A percentile compares a stretch with the other conserved stretches of the same genome.
phyloP scores from a whole-genome alignment of 2,329 filamentous ascomycete species.

The Epichloe typhina region DNA sequence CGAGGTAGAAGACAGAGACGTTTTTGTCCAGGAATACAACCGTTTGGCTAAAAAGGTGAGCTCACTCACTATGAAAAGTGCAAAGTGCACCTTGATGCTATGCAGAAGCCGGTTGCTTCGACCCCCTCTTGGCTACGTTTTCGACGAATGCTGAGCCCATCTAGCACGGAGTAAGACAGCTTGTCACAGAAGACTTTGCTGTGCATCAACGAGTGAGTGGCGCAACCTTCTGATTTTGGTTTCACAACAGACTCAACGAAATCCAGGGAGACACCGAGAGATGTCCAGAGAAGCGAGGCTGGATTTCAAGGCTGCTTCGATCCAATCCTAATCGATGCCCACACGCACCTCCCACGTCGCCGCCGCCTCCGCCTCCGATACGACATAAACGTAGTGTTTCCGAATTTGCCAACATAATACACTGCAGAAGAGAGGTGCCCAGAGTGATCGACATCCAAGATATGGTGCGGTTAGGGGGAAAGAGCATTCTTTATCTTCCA shows the following conservation, averaged over 20 bases:
- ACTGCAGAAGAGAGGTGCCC: slow-evolving; percentile 29
- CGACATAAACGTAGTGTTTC: slow-evolving; percentile 40
- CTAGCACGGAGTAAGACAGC: slow-evolving; percentile 39
- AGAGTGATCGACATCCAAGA: slow-evolving; percentile 40
- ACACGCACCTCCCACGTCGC: slow-evolving; percentile 2
- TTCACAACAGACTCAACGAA: not conserved
- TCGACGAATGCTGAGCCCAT: not conserved
- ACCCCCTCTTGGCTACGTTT: not conserved
- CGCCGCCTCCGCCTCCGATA: slow-evolving; percentile 7
- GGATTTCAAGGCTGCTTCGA: slow-evolving; percentile 25
- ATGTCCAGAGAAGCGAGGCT: slow-evolving; percentile 20
- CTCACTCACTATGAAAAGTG: not conserved
- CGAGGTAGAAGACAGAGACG: slow-evolving; percentile 32
- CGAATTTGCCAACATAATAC: slow-evolving; percentile 36
- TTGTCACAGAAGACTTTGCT: slow-evolving; percentile 24
- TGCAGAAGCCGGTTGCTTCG: not conserved
- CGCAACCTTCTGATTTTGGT: not conserved
- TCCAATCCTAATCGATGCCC: slow-evolving; percentile 9
- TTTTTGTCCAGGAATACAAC: slow-evolving; percentile 47
- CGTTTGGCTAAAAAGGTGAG: slow-evolving; percentile 42
- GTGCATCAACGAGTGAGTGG: slow-evolving; percentile 20
- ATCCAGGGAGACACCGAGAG: slow-evolving; percentile 11
- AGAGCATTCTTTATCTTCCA: slow-evolving; percentile 48
- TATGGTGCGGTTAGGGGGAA: slow-evolving; percentile 48
- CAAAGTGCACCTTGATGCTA: not conserved